Evolutionary conservation across 331 rosid genomes (phyloP), one percentile per base, ranked within the genome.

Genomic region (Stylosanthes scabra): DNA sequence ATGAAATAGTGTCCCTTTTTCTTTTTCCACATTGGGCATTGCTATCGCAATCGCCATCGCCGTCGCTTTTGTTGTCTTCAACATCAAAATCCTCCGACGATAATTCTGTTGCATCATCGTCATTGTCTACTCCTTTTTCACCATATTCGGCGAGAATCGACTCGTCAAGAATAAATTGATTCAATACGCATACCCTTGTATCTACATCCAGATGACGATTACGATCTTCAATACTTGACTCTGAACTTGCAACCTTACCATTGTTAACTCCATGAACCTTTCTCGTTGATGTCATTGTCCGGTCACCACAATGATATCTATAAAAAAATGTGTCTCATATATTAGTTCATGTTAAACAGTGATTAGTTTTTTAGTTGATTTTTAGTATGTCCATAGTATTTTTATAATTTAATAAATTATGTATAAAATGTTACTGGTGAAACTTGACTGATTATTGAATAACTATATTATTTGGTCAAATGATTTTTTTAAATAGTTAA

Each of bases 1-100:
- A 28, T 16, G 39, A 34, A 34, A 83, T 2, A 11, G 83, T 71
- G 63, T 84, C 86, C 3, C 84, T 66, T 84, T 80, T 90, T 78
- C 87, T 84, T 87, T 88, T 84, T 82, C 87, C 72, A 82, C 59
- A 44, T 50, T 52, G 68, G 79, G 52, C 66, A 72, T 65, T 80
- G 27, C 63, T 67, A 16, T 50, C 56, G 14, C 72, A 74, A 31
- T 59, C 65, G 69, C 14, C 62, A 15, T 63, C 68, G 31, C 54
- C 61, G 68, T n/a, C 62, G 15, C 59, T 61, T 41, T 49, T 78
- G 78, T 64, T 59, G 37, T 78, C 80, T 71, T 66, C 79, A 59
- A 66, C 78, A 72, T 68, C 76, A 45, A 82, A 68, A 77, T 31
- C 79, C 52, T 46, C 58, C 45, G 12, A 1, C 49, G 34, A 39